Percentiles rank a stretch among this genome's conserved stretches.
Conservation (phyloP, 1,139 yeast species). For the Scheffersomyces lignicola region DNA sequence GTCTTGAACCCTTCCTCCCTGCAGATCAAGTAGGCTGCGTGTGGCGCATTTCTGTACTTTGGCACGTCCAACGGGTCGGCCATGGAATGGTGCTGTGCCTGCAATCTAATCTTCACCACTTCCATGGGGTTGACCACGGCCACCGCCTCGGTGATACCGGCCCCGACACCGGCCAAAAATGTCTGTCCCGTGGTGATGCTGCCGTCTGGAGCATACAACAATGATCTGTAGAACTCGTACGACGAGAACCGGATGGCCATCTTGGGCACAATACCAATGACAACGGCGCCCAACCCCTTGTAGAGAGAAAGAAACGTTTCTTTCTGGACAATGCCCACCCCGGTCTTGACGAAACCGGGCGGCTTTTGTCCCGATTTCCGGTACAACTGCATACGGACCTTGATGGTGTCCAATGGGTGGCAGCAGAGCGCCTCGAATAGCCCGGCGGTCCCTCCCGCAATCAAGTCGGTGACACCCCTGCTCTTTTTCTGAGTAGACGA, state of each 20-base stretch:
- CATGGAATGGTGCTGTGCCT: constrained; percentile 91
- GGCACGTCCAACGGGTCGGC: constrained; percentile 79
- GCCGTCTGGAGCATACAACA: constrained; percentile 67
- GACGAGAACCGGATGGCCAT: constrained; percentile 97
- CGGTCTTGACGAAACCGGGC: constrained; percentile 86
- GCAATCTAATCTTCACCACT: constrained; percentile 93
- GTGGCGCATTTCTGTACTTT: constrained; percentile 90
- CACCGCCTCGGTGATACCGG: constrained; percentile 96
- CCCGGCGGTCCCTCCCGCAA: constrained; percentile 98
- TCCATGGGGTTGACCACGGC: constrained; percentile 95
- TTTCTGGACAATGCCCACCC: constrained; percentile 70
- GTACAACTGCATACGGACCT: constrained; percentile 94
- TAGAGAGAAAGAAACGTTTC: constrained; percentile 87
- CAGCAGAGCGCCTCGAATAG: constrained; percentile 94
- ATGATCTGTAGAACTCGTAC: constrained; percentile 80
- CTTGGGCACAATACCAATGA: constrained; percentile 95
- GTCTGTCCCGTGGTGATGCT: constrained; percentile 69
- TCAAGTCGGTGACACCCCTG: constrained; percentile 64
- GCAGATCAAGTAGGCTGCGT: constrained; percentile 80
- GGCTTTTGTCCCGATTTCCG: constrained; percentile 63
- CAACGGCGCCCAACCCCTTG: constrained; percentile 96
- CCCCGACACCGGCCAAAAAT: constrained; percentile 93
- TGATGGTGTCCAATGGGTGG: constrained; percentile 93
- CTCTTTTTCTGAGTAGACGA: constrained; percentile 19
- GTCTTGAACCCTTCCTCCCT: constrained; percentile 91